These are phyloP conservation scores for Apiospora phragmitis DNA, from an alignment of 2,329 filamentous ascomycete species.

Conservation along the genomic window DNA sequence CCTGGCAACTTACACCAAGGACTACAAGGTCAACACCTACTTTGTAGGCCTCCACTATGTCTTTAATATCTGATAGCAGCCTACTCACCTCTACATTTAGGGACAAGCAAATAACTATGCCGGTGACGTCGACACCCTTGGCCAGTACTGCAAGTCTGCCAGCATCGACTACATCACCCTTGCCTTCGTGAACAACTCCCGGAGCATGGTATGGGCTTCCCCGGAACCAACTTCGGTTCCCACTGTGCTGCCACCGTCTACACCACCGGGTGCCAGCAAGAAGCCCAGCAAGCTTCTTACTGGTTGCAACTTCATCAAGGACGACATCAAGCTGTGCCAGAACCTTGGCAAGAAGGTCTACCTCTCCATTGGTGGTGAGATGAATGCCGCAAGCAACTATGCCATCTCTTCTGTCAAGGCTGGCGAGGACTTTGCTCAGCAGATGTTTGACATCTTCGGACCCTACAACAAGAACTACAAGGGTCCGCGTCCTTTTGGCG, in stretches of 20 bases:
- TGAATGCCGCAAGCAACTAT: slow-evolving; percentile 32
- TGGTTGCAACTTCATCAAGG: slow-evolving; percentile 33
- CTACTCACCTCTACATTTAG: neutral
- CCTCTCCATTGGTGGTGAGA: slow-evolving; percentile 61
- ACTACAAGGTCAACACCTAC: slow-evolving; percentile 28
- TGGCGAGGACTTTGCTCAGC: slow-evolving; percentile 37
- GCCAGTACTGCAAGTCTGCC: slow-evolving; percentile 32
- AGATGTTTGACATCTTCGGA: slow-evolving; percentile 39
- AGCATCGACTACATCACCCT: slow-evolving; percentile 42
- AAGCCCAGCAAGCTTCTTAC: slow-evolving; percentile 32
- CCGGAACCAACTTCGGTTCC: slow-evolving; percentile 39
- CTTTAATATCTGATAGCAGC: neutral
- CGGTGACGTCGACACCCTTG: slow-evolving; percentile 22
- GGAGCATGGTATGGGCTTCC: slow-evolving; percentile 35
- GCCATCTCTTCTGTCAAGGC: slow-evolving; percentile 29
- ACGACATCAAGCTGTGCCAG: slow-evolving; percentile 50
- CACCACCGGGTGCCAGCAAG: no score
- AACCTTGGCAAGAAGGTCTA: slow-evolving; percentile 60
- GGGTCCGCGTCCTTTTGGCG: slow-evolving; percentile 23
- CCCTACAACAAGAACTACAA: slow-evolving; percentile 27
- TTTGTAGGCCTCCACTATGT: slow-evolving; percentile 21
- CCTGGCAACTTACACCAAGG: slow-evolving; percentile 18
- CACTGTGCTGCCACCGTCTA: slow-evolving; percentile 38
- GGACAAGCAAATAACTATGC: slow-evolving; percentile 21
- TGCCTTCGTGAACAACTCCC: slow-evolving; percentile 39